A percentile compares a stretch with the other conserved stretches of the same genome.
Evolutionary conservation across 345 rosid genomes (phyloP).

Genomic region (Moricandia arvensis): DNA sequence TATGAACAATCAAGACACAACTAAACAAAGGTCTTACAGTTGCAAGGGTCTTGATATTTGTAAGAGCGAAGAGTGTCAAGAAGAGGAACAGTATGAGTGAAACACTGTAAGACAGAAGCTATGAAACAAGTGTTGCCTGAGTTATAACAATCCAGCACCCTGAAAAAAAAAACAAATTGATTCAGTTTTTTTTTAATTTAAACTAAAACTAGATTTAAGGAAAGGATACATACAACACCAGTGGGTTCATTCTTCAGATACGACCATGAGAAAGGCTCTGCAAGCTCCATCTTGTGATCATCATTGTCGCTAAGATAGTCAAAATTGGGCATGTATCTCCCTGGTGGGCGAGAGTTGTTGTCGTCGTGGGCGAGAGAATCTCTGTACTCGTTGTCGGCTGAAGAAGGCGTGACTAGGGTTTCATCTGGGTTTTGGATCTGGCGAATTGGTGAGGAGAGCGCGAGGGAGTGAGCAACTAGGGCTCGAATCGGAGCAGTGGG

Average conservation of each 20-base stretch:
- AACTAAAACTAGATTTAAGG: background rate
- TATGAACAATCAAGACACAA: background rate
- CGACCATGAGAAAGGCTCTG: constrained; percentile 13
- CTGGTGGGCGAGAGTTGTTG: background rate
- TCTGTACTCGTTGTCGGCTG: background rate
- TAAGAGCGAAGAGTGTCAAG: constrained; percentile 54
- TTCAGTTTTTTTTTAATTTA: background rate
- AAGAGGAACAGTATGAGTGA: constrained; percentile 81
- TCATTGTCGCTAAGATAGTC: constrained; percentile 3
- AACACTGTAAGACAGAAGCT: constrained; percentile 82
- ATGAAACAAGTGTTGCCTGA: constrained; percentile 88
- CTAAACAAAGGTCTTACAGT: constrained; percentile 34
- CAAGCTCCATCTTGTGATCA: background rate
- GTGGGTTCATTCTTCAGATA: constrained; percentile 16
- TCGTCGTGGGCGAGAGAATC: constrained; percentile 2
- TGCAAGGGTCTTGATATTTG: constrained; percentile 46
- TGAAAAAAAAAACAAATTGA: constrained; percentile 21
- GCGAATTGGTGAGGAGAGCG: constrained; percentile 16
- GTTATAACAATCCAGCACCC: constrained; percentile 85
- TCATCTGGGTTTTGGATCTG: background rate
- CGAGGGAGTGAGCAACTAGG: constrained; percentile 14
- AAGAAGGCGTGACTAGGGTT: constrained; percentile 6
- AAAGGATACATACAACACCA: constrained; percentile 37
- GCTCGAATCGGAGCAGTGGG: constrained; percentile 22
- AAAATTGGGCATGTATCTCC: background rate